Evolutionary conservation across 2,329 filamentous ascomycete genomes (phyloP), one percentile per base, ranked within the genome.

Genomic region (Aspergillus intermedius): DNA sequence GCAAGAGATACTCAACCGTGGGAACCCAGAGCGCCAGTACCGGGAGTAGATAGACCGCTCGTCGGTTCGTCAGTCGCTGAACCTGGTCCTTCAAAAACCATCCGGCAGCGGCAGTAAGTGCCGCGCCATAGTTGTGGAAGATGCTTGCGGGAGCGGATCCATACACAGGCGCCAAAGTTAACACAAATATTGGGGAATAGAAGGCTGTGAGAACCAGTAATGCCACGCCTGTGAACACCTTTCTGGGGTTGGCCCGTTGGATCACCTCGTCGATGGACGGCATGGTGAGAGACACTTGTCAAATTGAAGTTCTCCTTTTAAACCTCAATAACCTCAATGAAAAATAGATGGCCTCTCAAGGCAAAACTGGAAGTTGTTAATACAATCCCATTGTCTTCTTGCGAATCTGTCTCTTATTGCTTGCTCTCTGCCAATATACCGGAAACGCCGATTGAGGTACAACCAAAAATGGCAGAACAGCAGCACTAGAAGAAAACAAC

Each of bases 151-250:
- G 87, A 34, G 95, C 87, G 13, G 84, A 83, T 46, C 93, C 93
- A 68, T 94, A 97, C 9, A 94, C 86, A 2, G 93, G 93, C 17
- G 89, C 87, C 30, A 97, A 76, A 35, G 81, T 84, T 53, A 90
- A 76, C 63, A 88, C 82, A 30, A 71, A 74, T 21, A 73, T 57
- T 28, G 66, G 65, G 4, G 72, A 71, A 51, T 66, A 74, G 30
- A 65, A 60, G 1, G 69, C 70, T 15, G 66, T 61, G 19, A 74
- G 61, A 19, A 67, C 51, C 32, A 73, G 57, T 46, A 73, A 53
- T 23, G 63, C 60, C 25, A 65, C 54, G n/a, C 60, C 64, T 44
- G 52, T 55, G 35, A 48, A 60, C 42, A 62, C 51, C 47, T 59
- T 57, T 49, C 49, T 58, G 50, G 48, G 49, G 48, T 67, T 63